phyloP scores from a whole-genome alignment of 371 early-diverging fungal species.

The Rhizopus sp. region DNA sequence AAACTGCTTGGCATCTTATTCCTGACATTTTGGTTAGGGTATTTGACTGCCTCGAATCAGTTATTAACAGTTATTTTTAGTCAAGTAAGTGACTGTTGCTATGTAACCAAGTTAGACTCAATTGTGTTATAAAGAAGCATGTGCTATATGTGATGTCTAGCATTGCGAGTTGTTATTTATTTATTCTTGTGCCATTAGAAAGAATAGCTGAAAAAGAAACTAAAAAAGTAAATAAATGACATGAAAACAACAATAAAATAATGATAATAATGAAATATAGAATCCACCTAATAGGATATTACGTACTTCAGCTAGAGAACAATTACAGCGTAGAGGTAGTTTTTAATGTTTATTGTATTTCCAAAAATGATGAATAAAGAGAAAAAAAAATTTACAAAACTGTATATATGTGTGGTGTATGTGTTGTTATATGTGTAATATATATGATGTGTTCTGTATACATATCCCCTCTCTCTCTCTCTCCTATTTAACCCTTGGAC shows the following conservation, averaged over 20 bases:
- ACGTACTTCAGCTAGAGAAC: slow-evolving; percentile 38
- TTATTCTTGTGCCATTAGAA: slow-evolving; percentile 29
- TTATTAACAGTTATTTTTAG: slow-evolving; percentile 1
- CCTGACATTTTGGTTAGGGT: slow-evolving; percentile 33
- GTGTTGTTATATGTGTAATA: too few relatives aligned
- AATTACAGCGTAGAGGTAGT: slow-evolving; percentile 38
- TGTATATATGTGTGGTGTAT: not conserved
- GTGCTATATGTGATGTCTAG: slow-evolving; percentile 12
- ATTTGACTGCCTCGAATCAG: slow-evolving; percentile 25
- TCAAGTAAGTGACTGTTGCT: too few relatives aligned
- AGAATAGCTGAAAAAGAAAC: slow-evolving; percentile 28
- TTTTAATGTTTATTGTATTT: slow-evolving; percentile 12
- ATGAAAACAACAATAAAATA: not conserved
- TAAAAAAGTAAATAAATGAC: slow-evolving; percentile 15
- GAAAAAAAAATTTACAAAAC: not conserved
- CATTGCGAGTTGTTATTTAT: slow-evolving; percentile 15
- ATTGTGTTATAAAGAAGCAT: not conserved
- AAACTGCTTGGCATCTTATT: slow-evolving; percentile 9
- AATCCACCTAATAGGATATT: slow-evolving; percentile 17
- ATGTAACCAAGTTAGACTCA: not conserved
- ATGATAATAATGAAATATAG: slow-evolving; percentile 9
- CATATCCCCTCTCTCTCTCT: too few relatives aligned
- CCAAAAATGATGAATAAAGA: not conserved
- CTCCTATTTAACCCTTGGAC: too few relatives aligned
- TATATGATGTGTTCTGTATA: too few relatives aligned